phyloP scores from a whole-genome alignment of 1,284 basidiomycete species.

The Termitomyces sp. region DNA sequence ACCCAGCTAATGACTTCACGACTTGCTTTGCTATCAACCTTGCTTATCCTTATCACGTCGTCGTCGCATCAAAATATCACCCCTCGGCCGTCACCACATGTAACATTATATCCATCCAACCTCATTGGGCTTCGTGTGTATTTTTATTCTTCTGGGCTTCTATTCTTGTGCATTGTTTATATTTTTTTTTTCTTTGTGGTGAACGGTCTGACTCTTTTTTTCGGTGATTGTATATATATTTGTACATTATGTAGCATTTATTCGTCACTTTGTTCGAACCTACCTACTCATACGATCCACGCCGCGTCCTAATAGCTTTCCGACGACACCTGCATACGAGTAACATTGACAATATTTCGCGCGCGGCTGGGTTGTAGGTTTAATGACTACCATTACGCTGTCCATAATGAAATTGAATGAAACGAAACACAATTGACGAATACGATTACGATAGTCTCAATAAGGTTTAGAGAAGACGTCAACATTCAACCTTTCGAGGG shows the following conservation, averaged over 20 bases:
- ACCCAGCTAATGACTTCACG: constrained; percentile 13
- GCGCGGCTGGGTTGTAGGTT: constrained; percentile 10
- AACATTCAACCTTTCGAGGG: too few species aligned
- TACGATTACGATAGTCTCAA: neutral
- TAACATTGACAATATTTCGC: constrained; percentile 5
- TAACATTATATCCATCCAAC: constrained; percentile 10
- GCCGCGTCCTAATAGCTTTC: constrained; percentile 13
- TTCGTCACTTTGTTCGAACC: constrained; percentile 1
- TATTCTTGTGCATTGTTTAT: neutral
- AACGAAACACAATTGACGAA: neutral
- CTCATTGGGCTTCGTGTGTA: constrained; percentile 13
- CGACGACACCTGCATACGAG: neutral
- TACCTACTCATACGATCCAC: constrained; percentile 2
- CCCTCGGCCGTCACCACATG: constrained; percentile 10
- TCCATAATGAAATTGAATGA: constrained; percentile 7
- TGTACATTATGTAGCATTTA: constrained; percentile 11
- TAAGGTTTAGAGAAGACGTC: too few species aligned
- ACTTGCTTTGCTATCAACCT: constrained; percentile 10
- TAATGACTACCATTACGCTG: constrained; percentile 16
- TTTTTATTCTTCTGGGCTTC: constrained; percentile 14
- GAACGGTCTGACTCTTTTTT: constrained; percentile 2
- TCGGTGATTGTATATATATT: constrained; percentile 14
- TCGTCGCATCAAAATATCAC: constrained; percentile 11
- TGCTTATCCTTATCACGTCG: constrained; percentile 16
- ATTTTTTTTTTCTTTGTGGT: constrained; percentile 7